phyloP scores from a whole-genome alignment of 2,329 filamentous ascomycete genomes.

The Orbilia ellipsospora region DNA sequence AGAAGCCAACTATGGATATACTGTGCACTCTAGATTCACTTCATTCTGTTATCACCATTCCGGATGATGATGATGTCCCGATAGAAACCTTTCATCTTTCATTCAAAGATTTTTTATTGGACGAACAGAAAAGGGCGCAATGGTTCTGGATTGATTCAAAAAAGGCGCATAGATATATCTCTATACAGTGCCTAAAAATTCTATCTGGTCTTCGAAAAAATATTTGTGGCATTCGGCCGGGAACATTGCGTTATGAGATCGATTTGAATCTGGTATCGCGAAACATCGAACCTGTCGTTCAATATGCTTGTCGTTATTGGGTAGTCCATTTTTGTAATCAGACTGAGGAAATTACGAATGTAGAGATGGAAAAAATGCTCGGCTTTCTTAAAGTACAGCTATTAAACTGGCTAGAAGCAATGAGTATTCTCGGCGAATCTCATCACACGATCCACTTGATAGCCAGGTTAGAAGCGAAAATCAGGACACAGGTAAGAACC shows the following conservation, averaged over 20 bases:
- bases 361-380: too few species aligned
- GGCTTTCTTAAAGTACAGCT: too few species aligned
- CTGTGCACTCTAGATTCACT: slow-evolving; percentile 2
- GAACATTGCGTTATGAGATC: neutral
- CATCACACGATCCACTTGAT: too few species aligned
- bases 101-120: slow-evolving; percentile 19
- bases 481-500: too few species aligned
- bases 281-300: too few species aligned
- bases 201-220: neutral
- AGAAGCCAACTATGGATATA: neutral
- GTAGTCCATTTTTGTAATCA: too few species aligned
- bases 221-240: neutral
- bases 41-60: slow-evolving; percentile 16
- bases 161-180: neutral
- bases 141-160: slow-evolving; percentile 23
- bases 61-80: neutral
- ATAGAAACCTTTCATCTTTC: slow-evolving; percentile 17
- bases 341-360: too few species aligned
- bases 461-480: too few species aligned
- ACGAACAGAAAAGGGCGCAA: slow-evolving; percentile 1
- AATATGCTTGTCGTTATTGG: too few species aligned
- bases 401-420: too few species aligned
- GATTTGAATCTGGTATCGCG: neutral
- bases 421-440: too few species aligned
- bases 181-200: neutral